Evolutionary conservation across 108 stramenopile species (phyloP), one percentile per base, ranked within the genome.

Genomic region (Nannochloropsis oceanica): DNA sequence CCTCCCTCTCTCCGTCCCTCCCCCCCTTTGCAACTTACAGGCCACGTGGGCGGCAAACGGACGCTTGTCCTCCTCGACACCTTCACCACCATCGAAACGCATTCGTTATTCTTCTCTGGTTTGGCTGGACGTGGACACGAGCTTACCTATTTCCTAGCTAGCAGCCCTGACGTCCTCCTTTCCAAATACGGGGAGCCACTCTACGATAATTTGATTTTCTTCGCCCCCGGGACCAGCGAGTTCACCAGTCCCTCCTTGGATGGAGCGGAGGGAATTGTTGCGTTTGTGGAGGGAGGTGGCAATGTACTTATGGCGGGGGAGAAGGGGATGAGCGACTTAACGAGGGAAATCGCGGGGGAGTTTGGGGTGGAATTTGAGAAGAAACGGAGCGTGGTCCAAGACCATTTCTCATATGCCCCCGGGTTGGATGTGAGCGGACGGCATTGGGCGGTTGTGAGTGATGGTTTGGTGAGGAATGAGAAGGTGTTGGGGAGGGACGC

Each of bases 351-450:
- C 0, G 27, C 43, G 43, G 83, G 27, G 79, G 26, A 42, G n/a
- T 84, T 84, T 42, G 86, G 86, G 2, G 84, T 87, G 1, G 27
- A 82, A 2, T n/a, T 87, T 25, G 86, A 87, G 83, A 79, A 44
- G 83, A 87, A 87, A 46, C 44, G 44, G 27, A 84, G 73, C 0
- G 83, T 83, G 46, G 82, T 87, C 44, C 8, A 84, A 3, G 86
- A 87, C 46, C 83, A 87, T 43, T 26, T 84, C 25, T 79, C 83
- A 5, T 25, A 18, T 24, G 43, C 22, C 9, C 73, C 34, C 27
- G 59, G 22, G 22, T 73, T 73, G n/a, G 59, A 73, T n/a, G 22
- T 73, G 0, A 9, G n/a, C 5, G 59, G 59, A 9, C 0, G 34
- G 81, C 86, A 84, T 79, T 22, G 22, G 22, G 42, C 5, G 18